Conservation (phyloP, 768 basidiomycete genomes). For the Mycena haematopus region DNA sequence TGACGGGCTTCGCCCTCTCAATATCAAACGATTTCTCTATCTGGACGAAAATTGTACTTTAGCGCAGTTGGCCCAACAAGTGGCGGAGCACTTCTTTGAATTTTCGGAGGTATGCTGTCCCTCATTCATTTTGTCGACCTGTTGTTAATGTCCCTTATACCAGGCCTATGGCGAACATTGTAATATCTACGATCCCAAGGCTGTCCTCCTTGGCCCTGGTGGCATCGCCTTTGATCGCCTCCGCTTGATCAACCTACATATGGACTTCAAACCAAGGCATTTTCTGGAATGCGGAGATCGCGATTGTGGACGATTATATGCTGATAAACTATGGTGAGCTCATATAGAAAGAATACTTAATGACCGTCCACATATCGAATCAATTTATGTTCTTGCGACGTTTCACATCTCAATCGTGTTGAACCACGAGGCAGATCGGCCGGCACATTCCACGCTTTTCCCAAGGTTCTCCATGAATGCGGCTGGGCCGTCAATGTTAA, state of each 20-base stretch:
- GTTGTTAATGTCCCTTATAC: background rate
- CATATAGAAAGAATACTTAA: too few species aligned
- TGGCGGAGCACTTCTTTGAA: conserved; percentile 2
- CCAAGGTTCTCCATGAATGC: too few species aligned
- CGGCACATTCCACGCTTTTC: too few species aligned
- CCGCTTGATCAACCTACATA: conserved; percentile 19
- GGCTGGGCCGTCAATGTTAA: too few species aligned
- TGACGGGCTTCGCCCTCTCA: background rate
- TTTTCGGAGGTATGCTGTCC: conserved; percentile 3
- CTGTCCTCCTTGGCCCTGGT: conserved; percentile 2
- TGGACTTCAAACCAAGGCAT: background rate
- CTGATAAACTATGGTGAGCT: too few species aligned
- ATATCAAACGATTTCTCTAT: background rate
- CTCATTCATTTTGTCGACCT: background rate
- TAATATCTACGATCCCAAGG: background rate
- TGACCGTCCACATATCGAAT: too few species aligned
- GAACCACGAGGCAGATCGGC: too few species aligned
- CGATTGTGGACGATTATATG: conserved; percentile 17
- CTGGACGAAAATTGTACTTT: background rate
- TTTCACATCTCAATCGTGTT: too few species aligned
- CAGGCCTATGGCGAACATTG: conserved; percentile 3
- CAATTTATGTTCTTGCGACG: too few species aligned
- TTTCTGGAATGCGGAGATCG: conserved; percentile 7
- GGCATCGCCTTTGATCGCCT: conserved; percentile 14
- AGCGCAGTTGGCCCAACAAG: background rate